These are phyloP conservation scores for Fusarium circinatum DNA, from an alignment of 2,329 filamentous ascomycete genomes.

Conservation along the genomic window DNA sequence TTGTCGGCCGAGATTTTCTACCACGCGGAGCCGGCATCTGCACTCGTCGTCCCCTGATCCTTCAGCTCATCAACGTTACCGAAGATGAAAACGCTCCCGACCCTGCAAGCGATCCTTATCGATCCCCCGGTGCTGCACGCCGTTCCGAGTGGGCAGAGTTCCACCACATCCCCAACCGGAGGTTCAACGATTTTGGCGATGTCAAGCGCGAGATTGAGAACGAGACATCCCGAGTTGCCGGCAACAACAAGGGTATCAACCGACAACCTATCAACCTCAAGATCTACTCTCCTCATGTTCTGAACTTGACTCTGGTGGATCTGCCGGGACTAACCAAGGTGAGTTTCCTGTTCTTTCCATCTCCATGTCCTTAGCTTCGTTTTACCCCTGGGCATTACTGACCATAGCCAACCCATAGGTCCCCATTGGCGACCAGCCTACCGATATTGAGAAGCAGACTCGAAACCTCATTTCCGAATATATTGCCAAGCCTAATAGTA, in stretches of 20 bases:
- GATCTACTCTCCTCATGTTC: slow-evolving; percentile 95
- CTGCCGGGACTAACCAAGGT: slow-evolving; percentile 95
- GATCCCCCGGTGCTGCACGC: slow-evolving; percentile 75
- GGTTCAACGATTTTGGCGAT: slow-evolving; percentile 90
- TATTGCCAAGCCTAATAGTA: slow-evolving; percentile 98
- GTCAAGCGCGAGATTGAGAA: slow-evolving; percentile 98
- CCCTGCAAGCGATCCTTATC: slow-evolving; percentile 76
- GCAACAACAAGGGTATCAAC: slow-evolving; percentile 98
- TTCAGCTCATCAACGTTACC: slow-evolving; percentile 97
- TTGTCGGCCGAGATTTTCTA: slow-evolving; percentile 96
- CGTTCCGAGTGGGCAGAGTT: slow-evolving; percentile 91
- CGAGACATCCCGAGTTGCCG: slow-evolving; percentile 90
- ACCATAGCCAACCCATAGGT: slow-evolving; percentile 63
- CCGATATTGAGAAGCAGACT: slow-evolving; percentile 98
- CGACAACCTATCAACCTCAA: slow-evolving; percentile 97
- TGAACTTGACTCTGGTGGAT: slow-evolving; percentile 96
- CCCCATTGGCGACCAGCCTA: slow-evolving; percentile 95
- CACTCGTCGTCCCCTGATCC: slow-evolving; percentile 90
- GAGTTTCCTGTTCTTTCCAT: slow-evolving; percentile 38
- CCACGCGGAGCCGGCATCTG: slow-evolving; percentile 97
- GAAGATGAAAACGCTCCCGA: slow-evolving; percentile 75
- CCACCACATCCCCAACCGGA: slow-evolving; percentile 89
- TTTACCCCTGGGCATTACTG: slow-evolving; percentile 31
- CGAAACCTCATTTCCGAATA: slow-evolving; percentile 96
- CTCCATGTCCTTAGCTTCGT: slow-evolving; percentile 18